Percentiles rank a stretch among this genome's conserved stretches.
These are phyloP conservation scores for Fomitopsis pinicola DNA, from an alignment of 1,284 basidiomycete species.

Conservation along the genomic window DNA sequence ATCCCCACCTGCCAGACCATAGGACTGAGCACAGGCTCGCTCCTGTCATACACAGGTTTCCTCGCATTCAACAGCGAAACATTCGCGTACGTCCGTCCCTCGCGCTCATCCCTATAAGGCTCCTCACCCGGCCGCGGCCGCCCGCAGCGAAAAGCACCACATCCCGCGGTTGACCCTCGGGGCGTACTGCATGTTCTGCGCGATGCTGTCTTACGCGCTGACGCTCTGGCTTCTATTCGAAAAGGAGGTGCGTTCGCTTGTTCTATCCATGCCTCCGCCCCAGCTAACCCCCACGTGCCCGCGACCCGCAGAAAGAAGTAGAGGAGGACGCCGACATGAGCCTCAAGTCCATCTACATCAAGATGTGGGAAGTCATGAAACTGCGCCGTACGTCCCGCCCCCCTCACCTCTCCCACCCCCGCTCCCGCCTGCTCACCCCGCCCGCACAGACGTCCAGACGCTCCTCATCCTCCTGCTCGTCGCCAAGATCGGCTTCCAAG, in stretches of 20 bases:
- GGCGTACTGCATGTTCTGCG: not conserved
- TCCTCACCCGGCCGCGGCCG: not conserved
- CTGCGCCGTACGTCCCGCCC: not conserved
- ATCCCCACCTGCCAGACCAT: constrained; percentile 1
- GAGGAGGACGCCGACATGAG: not conserved
- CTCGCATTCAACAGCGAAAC: constrained; percentile 1
- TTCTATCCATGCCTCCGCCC: no score
- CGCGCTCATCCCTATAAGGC: not conserved
- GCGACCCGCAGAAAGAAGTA: not conserved
- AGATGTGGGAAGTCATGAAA: constrained; percentile 1
- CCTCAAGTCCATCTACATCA: not conserved
- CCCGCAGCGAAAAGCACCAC: not conserved
- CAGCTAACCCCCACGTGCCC: not conserved
- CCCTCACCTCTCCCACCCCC: not conserved
- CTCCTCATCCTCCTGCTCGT: not conserved
- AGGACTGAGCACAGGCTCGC: not conserved
- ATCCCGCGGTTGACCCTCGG: not conserved
- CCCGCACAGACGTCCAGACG: not conserved
- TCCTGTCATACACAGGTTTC: not conserved
- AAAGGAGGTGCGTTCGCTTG: not conserved
- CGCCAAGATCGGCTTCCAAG: constrained; percentile 1
- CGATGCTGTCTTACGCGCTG: not conserved
- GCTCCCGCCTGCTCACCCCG: not conserved
- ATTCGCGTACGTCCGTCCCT: not conserved
- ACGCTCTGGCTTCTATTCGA: not conserved